Evolutionary conservation across 164 flowering plant genomes (phyloP), one percentile per base, ranked within the genome.

Genomic region (Echeveria elegans): DNA sequence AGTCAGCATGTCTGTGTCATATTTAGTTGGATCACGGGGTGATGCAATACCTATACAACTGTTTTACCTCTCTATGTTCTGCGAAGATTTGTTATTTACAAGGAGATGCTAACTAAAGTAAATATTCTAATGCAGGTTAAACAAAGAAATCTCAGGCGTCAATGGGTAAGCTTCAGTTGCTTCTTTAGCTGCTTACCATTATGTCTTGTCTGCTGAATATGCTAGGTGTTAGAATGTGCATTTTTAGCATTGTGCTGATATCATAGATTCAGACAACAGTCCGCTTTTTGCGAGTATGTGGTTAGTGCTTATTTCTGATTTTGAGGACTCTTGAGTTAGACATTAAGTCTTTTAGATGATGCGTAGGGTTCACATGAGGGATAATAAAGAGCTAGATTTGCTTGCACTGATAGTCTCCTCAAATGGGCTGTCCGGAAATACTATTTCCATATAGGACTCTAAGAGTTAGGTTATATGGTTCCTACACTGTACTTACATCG

Each of bases 71-170:
- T n/a, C 12, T 53, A 9, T 23, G 0, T 53, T 23, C 29, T 8
- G 30, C 10, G 1, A 1, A 53, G 29, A 53, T 24, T 28, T 56
- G 1, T 28, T 16, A 56, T 15, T 56, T 28, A 11, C 18, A 3
- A 26, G 16, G 32, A 56, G 19, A 56, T 8, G 23, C 14, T 56
- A 56, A 28, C 61, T 28, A 8, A 28, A 11, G 31, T 56, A 26
- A 56, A 56, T 28, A 26, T 56, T 28, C 5, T 28, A 26, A 26
- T 56, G 61, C 34, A 56, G 61, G 61, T 11, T 26, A 32, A 56
- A 56, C 32, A 56, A 56, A 56, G 61, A 56, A 56, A 56, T 56
- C 34, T 32, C 32, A 26, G 32, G 32, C 61, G 61, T 56, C 61
- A 28, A 56, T 56, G 61, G 61, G 61, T 56, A 56, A 26, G 61